These are phyloP conservation scores for Coniochaeta hoffmannii DNA, from an alignment of 2,329 filamentous ascomycete genomes.

Conservation along the genomic window DNA sequence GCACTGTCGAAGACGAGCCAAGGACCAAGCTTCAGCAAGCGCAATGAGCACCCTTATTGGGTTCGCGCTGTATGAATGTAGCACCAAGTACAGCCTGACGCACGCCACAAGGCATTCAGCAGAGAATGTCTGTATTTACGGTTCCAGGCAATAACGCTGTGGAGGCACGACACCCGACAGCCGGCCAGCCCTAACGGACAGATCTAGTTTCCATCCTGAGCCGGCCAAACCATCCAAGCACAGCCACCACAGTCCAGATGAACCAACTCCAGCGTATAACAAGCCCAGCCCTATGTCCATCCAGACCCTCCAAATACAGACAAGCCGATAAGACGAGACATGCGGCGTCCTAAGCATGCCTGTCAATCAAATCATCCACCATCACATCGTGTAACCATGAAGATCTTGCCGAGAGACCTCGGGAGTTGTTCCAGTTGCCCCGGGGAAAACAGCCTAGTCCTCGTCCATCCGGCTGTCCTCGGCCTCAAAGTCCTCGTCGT, in stretches of 20 bases:
- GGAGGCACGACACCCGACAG: neutral
- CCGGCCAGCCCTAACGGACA: neutral
- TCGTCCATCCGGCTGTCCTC: slow-evolving; percentile 69
- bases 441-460: slow-evolving; percentile 21
- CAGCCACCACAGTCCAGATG: neutral
- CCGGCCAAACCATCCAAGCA: neutral
- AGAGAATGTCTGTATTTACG: neutral
- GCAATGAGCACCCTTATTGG: no score
- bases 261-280: neutral
- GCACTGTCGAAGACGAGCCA: no score
- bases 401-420: no score
- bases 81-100: no score
- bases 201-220: neutral
- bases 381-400: slow-evolving; percentile 8
- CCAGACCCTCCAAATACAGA: neutral
- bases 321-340: neutral
- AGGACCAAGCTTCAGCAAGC: no score
- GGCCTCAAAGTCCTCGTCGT: slow-evolving; percentile 56
- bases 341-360: neutral
- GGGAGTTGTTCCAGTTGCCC: slow-evolving; percentile 1
- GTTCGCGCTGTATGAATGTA: no score
- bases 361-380: neutral
- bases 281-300: neutral
- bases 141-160: neutral
- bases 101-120: no score